Evolutionary conservation across 2,329 filamentous ascomycete genomes (phyloP), one percentile per base, ranked within the genome.

Genomic region (Penicillium aurantiogriseum): DNA sequence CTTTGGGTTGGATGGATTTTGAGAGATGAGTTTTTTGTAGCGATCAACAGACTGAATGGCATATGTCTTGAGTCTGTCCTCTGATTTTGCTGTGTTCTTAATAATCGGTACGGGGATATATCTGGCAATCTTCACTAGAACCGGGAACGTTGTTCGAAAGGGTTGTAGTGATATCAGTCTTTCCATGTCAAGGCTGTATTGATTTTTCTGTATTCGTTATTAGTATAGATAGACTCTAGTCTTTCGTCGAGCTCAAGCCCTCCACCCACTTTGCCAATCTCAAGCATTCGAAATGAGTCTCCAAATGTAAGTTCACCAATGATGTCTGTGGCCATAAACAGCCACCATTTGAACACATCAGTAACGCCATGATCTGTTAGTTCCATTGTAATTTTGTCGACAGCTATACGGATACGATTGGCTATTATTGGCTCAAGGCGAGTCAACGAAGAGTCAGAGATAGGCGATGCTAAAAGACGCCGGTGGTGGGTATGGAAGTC

Each of bases 261-360:
- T 33, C 15, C 0, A 25, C 19, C 6, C 63, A 83, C 81, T 70
- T 80, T 67, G 17, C 80, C 81, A 4, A 67, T 66, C 54, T 85
- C 81, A 4, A 86, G 66, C 71, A 80, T 80, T 0, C 70, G 68
- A 56, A 85, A 85, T 0, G 81, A 81, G n/a, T 84, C 77, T 0
- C 83, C 83, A 66, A 86, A 85, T 1, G 72, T 78, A 6, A 86
- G 67, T 50, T 84, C 76, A 0, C 77, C 81, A 49, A 85, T 81
- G 0, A 83, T 69, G 63, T 86, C 83, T 0, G 81, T 83, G 0
- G 81, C 70, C 74, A 84, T 78, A 51, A 82, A 83, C 6, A 78
- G 66, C 71, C 76, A 81, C 82, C 82, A 85, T 55, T 83, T 83
- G 56, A 77, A 74, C 0, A 85, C 68, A 58, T 86, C 81, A 0